phyloP scores from a whole-genome alignment of 2,329 filamentous ascomycete genomes.

The Exophiala aquamarina region DNA sequence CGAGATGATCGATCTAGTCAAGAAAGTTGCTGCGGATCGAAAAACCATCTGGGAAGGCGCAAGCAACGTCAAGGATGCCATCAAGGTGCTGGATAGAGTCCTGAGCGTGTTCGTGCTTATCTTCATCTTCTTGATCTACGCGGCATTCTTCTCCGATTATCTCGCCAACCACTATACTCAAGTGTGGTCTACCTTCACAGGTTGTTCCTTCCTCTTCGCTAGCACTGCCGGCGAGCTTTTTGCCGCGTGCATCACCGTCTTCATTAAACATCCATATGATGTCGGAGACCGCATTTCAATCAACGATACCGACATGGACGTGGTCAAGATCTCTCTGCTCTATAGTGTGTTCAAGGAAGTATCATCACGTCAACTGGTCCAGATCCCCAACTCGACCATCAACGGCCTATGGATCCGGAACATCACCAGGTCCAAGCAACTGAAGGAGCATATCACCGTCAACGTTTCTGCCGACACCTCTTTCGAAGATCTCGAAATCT shows the following conservation, averaged over 20 bases:
- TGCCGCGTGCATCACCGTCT: slow-evolving; percentile 30
- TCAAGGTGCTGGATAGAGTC: slow-evolving; percentile 35
- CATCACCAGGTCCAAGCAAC: slow-evolving; percentile 34
- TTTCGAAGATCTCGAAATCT: slow-evolving; percentile 33
- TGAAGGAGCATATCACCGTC: slow-evolving; percentile 36
- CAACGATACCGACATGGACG: slow-evolving; percentile 26
- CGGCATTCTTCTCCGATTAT: slow-evolving; percentile 20
- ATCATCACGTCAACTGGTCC: slow-evolving; percentile 32
- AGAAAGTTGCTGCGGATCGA: slow-evolving; percentile 31
- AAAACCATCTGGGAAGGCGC: slow-evolving; percentile 33
- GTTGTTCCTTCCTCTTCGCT: slow-evolving; percentile 30
- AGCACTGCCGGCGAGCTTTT: slow-evolving; percentile 30
- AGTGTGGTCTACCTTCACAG: slow-evolving; percentile 18
- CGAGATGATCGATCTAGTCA: slow-evolving; percentile 35
- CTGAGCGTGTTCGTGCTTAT: slow-evolving; percentile 29
- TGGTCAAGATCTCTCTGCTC: slow-evolving; percentile 35
- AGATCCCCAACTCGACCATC: slow-evolving; percentile 38
- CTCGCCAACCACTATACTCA: slow-evolving; percentile 18
- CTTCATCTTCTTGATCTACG: slow-evolving; percentile 21
- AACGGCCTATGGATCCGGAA: slow-evolving; percentile 41
- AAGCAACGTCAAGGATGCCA: slow-evolving; percentile 36
- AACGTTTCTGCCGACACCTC: slow-evolving; percentile 30
- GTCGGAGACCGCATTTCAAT: slow-evolving; percentile 37
- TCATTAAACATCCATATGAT: slow-evolving; percentile 34
- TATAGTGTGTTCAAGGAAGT: slow-evolving; percentile 38